phyloP scores from a whole-genome alignment of 1,284 basidiomycete genomes.

The Naganishia sp. region DNA sequence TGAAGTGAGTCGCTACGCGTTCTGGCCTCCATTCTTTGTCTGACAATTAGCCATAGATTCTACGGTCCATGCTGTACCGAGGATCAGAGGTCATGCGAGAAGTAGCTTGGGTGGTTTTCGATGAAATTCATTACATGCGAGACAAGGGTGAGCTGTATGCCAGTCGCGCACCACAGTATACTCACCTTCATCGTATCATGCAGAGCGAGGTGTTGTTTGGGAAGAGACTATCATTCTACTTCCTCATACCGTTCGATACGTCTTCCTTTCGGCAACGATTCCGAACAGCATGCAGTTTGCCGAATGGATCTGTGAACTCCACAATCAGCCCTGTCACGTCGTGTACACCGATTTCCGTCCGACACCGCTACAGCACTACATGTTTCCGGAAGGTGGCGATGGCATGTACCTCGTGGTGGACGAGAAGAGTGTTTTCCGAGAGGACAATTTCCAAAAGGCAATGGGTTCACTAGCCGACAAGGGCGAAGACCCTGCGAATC shows the following conservation, averaged over 20 bases:
- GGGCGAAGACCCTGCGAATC: constrained; percentile 91
- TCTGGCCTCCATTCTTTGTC: neutral
- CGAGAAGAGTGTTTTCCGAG: constrained; percentile 92
- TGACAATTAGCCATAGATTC: constrained; percentile 65
- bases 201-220: constrained; percentile 64
- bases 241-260: constrained; percentile 93
- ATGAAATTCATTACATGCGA: constrained; percentile 99
- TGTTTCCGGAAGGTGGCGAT: constrained; percentile 94
- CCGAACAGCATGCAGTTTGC: constrained; percentile 99
- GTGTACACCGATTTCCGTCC: constrained; percentile 99
- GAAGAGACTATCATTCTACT: constrained; percentile 91
- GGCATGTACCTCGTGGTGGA: constrained; percentile 98
- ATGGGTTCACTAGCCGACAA: constrained; percentile 88
- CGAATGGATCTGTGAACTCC: constrained; percentile 96
- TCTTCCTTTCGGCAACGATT: constrained; percentile 99
- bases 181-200: neutral
- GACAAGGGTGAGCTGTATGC: constrained; percentile 65
- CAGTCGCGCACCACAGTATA: neutral
- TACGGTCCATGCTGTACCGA: constrained; percentile 97
- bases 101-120: constrained; percentile 99
- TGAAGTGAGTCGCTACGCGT: constrained; percentile 64
- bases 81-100: constrained; percentile 99
- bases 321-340: constrained; percentile 97
- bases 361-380: constrained; percentile 95
- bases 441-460: constrained; percentile 97